phyloP scores from a whole-genome alignment of 2,329 filamentous ascomycete species.

The Pezicula carpinea region DNA sequence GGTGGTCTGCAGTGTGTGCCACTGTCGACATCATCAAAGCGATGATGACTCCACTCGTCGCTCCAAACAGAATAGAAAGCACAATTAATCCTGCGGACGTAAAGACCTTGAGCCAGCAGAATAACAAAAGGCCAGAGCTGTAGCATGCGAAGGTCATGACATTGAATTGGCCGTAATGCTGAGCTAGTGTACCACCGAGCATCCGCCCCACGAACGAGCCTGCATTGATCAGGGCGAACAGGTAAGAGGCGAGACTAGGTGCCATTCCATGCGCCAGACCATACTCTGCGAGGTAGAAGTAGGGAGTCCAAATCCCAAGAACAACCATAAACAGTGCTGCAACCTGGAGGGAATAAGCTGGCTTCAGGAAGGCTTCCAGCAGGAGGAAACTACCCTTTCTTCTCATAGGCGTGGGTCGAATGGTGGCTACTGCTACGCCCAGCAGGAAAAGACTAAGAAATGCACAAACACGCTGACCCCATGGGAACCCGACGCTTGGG shows the following conservation, averaged over 20 bases:
- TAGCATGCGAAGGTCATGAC: constrained; percentile 29
- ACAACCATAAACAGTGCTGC: constrained; percentile 37
- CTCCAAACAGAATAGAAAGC: constrained; percentile 74
- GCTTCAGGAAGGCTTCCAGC: constrained; percentile 28
- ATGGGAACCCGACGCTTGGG: constrained; percentile 42
- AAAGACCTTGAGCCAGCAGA: constrained; percentile 40
- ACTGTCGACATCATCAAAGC: constrained; percentile 30
- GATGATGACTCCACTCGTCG: constrained; percentile 75
- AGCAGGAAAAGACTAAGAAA: constrained; percentile 43
- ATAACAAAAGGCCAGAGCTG: constrained; percentile 5
- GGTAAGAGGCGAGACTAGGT: constrained; percentile 39
- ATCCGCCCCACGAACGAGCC: constrained; percentile 46
- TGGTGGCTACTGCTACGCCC: constrained; percentile 34
- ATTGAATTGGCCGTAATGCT: constrained; percentile 47
- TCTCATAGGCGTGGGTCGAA: constrained; percentile 41
- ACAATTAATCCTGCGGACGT: constrained; percentile 59
- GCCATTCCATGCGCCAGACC: constrained; percentile 42
- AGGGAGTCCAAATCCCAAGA: constrained; percentile 46
- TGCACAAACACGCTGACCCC: constrained; percentile 48
- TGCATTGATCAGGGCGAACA: constrained; percentile 48
- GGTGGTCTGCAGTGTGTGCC: constrained; percentile 1
- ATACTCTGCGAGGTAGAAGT: constrained; percentile 38
- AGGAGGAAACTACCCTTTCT: constrained; percentile 27
- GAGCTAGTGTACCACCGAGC: constrained; percentile 45
- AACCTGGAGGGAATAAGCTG: constrained; percentile 29